These are phyloP conservation scores for Aspergillus leporis DNA, from an alignment of 495 filamentous ascomycete genomes.

Conservation along the genomic window DNA sequence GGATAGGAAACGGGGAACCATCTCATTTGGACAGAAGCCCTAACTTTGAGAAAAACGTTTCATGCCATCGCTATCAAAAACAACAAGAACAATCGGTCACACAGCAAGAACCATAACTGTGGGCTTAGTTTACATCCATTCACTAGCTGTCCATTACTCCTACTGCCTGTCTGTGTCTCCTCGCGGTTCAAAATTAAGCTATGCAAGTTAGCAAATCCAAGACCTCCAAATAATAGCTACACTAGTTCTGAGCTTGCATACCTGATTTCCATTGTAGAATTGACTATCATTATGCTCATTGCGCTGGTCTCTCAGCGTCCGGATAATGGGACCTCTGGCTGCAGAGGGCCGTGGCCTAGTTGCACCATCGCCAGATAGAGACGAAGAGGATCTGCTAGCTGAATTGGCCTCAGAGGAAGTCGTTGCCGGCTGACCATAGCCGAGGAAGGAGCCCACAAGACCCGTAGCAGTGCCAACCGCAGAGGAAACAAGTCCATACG, in stretches of 20 bases:
- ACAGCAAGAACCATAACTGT: neutral
- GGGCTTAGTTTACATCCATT: neutral
- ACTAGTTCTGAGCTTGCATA: slow-evolving; percentile 38
- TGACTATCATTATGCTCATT: slow-evolving; percentile 55
- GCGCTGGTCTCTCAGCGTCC: slow-evolving; percentile 59
- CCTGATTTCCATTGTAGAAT: slow-evolving; percentile 89
- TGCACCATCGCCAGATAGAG: slow-evolving; percentile 12
- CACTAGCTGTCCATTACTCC: slow-evolving; percentile 13
- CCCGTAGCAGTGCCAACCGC: slow-evolving; percentile 47
- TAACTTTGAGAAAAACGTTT: neutral
- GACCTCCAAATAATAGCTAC: neutral
- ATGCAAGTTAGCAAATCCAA: slow-evolving; percentile 4
- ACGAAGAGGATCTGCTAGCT: slow-evolving; percentile 13
- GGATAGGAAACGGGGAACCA: neutral
- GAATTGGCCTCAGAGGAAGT: slow-evolving; percentile 10
- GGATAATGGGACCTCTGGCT: slow-evolving; percentile 42
- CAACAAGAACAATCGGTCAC: neutral
- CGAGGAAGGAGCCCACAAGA: slow-evolving; percentile 57
- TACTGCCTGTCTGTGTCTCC: slow-evolving; percentile 55
- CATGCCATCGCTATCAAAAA: neutral
- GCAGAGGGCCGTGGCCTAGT: slow-evolving; percentile 22
- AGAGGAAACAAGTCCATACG: slow-evolving; percentile 45
- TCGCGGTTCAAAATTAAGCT: slow-evolving; percentile 78
- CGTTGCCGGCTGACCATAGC: slow-evolving; percentile 38
- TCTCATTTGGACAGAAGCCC: neutral